phyloP scores from a whole-genome alignment of 2,329 filamentous ascomycete genomes.

The Paracorniculantispora psalliotae region DNA sequence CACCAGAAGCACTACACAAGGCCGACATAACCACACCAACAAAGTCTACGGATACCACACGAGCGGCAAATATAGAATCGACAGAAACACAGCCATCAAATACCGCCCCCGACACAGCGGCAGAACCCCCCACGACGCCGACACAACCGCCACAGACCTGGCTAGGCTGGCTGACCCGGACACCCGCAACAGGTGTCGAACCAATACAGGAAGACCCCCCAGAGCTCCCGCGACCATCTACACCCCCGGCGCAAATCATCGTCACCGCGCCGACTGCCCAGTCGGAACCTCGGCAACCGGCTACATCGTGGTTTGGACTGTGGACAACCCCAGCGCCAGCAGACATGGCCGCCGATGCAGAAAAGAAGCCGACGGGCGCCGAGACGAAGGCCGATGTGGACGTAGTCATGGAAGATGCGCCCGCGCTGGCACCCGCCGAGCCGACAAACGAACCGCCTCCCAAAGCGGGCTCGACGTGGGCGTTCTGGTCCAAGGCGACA shows the following conservation, averaged over 20 bases:
- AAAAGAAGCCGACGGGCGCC: conserved; percentile 18
- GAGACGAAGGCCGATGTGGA: conserved; percentile 30
- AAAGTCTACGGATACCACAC: too few relatives aligned
- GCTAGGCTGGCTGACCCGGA: conserved; percentile 48
- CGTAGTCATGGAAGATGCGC: conserved; percentile 39
- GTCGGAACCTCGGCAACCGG: conserved; percentile 16
- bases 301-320: conserved; percentile 36
- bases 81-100: background rate
- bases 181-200: conserved; percentile 21
- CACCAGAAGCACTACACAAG: background rate
- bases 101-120: background rate
- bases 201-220: conserved; percentile 4
- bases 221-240: conserved; percentile 16
- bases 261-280: conserved; percentile 12
- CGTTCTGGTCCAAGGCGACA: conserved; percentile 68
- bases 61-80: background rate
- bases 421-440: conserved; percentile 21
- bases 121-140: background rate
- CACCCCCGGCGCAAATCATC: conserved; percentile 20
- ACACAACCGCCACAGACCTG: conserved; percentile 33
- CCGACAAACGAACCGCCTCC: conserved; percentile 32
- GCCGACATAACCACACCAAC: background rate
- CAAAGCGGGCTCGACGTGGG: conserved; percentile 65
- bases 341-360: conserved; percentile 9
- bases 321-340: conserved; percentile 27